Evolutionary conservation across 805 yeast genomes (phyloP), one percentile per base, ranked within the genome.

Genomic region (Scheffersomyces ergatensis): DNA sequence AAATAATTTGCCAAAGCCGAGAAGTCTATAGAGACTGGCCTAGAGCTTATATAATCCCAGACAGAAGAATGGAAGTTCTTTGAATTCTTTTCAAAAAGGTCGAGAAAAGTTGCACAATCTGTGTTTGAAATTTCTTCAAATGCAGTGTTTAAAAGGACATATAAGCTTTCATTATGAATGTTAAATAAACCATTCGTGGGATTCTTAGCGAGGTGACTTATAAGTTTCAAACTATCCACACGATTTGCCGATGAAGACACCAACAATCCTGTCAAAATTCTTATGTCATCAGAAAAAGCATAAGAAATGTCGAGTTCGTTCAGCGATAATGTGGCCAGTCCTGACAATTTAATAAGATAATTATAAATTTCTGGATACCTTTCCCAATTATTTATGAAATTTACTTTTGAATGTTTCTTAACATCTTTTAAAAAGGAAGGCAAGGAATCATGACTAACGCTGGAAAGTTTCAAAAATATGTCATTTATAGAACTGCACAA

Each of bases 271-370:
- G 39, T 38, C 15, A 55, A 40, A 8, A 63, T 47, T 2, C 36
- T 46, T 2, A 46, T 33, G 23, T 51, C 44, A n/a, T 46, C 42
- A 17, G 54, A 33, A 26, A 48, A 53, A 12, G 46, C 40, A 29
- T 49, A 51, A 2, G 63, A 42, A 25, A 64, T 25, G 3, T 43
- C 38, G 17, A 54, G 45, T 32, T 65, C 70, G 2, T 36, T 31
- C 0, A 34, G 46, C 23, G 52, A 48, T 27, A 60, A 45, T 11
- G 43, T 44, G 7, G 44, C 42, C 19, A 21, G 24, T 9, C 9
- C 24, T 9, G 9, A 21, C 24, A 21, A 21, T 6, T 9, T 21
- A 21, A 7, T 21, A 9, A 21, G 9, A 21, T 21, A 21, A 7
- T 21, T 21, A 21, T 21, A 21, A 21, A 21, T 21, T 9, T 21